These are phyloP conservation scores for Cladophialophora carrionii DNA, from an alignment of 2,329 filamentous ascomycete genomes.

Conservation along the genomic window DNA sequence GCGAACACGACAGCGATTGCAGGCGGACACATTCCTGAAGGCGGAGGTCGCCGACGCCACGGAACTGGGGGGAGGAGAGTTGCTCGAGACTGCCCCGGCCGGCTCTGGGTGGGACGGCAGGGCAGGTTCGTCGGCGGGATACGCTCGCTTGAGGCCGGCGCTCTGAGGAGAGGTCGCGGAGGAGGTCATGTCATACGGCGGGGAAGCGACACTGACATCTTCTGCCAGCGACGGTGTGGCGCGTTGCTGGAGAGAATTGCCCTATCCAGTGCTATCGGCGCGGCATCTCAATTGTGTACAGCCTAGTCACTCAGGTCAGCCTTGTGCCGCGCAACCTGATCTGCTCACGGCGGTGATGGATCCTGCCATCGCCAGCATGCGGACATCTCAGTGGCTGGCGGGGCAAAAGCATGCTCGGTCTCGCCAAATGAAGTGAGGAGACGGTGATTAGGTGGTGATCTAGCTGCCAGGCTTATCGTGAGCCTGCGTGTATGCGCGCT, in stretches of 20 bases:
- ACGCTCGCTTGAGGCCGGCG: slow-evolving; percentile 38
- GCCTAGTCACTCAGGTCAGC: slow-evolving; percentile 15
- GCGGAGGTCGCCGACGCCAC: slow-evolving; percentile 46
- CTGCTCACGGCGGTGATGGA: background rate
- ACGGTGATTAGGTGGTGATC: slow-evolving; percentile 3
- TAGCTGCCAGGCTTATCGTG: slow-evolving; percentile 12
- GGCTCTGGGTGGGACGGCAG: slow-evolving; percentile 23
- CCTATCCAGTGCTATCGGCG: slow-evolving; percentile 12
- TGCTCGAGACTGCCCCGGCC: slow-evolving; percentile 11
- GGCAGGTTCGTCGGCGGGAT: slow-evolving; percentile 35
- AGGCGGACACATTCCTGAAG: slow-evolving; percentile 89
- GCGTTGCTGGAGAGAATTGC: slow-evolving; percentile 10
- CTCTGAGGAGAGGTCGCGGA: slow-evolving; percentile 34
- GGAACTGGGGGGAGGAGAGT: slow-evolving; percentile 36
- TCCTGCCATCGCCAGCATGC: background rate
- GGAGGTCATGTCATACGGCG: slow-evolving; percentile 37
- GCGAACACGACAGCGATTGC: slow-evolving; percentile 85
- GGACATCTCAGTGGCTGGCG: slow-evolving; percentile 17
- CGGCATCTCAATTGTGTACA: slow-evolving; percentile 8
- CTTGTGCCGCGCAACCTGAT: slow-evolving; percentile 19
- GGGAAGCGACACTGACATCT: slow-evolving; percentile 32
- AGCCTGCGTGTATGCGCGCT: background rate
- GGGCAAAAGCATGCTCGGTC: slow-evolving; percentile 9
- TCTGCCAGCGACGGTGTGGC: slow-evolving; percentile 24
- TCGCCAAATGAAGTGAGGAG: slow-evolving; percentile 4